phyloP scores from a whole-genome alignment of 192 early-diverging fungal species.

The Coemansia sp. region DNA sequence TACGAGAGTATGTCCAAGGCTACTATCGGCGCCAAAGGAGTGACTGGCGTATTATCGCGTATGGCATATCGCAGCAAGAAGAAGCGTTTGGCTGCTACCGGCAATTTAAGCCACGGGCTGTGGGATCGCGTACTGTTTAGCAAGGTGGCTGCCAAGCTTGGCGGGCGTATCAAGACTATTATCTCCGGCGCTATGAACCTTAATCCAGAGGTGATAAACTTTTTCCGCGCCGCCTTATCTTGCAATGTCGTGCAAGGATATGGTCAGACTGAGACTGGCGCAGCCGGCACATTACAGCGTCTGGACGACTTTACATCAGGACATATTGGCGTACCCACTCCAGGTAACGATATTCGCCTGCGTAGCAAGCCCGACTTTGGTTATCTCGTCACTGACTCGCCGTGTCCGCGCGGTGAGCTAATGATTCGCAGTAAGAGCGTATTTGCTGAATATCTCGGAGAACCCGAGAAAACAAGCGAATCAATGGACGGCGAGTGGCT shows the following conservation, averaged over 20 bases:
- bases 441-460: conserved; percentile 78
- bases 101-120: conserved; percentile 62
- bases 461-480: conserved; percentile 70
- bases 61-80: conserved; percentile 57
- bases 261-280: conserved; percentile 77
- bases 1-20: conserved; percentile 67
- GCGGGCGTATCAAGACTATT: conserved; percentile 74
- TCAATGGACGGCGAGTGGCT: conserved; percentile 77
- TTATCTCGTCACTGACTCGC: conserved; percentile 73
- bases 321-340: conserved; percentile 69
- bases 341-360: conserved; percentile 75
- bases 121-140: conserved; percentile 87
- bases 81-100: conserved; percentile 58
- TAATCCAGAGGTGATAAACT: conserved; percentile 78
- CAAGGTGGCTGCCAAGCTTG: conserved; percentile 73
- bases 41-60: conserved; percentile 44
- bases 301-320: conserved; percentile 60
- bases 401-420: conserved; percentile 81
- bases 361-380: conserved; percentile 81
- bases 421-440: conserved; percentile 74
- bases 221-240: conserved; percentile 65
- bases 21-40: conserved; percentile 57
- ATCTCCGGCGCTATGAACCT: conserved; percentile 66
- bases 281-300: conserved; percentile 52
- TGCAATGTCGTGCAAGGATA: conserved; percentile 77